A percentile compares a stretch with the other conserved stretches of the same genome.
These are phyloP conservation scores for Agaricus bisporus DNA, from an alignment of 768 basidiomycete genomes.

Conservation along the genomic window DNA sequence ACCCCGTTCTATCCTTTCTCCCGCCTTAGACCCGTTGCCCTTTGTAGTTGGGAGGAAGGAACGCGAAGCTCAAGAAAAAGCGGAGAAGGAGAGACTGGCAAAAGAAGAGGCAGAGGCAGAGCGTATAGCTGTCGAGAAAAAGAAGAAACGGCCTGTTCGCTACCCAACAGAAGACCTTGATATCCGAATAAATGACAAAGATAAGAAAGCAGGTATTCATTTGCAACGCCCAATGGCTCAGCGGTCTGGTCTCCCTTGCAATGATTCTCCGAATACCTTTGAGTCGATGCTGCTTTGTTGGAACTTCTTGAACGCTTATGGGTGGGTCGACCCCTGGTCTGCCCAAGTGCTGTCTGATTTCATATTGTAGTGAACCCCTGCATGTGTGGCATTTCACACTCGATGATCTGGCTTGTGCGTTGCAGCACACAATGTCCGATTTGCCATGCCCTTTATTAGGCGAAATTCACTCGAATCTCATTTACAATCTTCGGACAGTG, in stretches of 20 bases:
- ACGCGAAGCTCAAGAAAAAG: constrained; percentile 64
- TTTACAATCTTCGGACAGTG: constrained; percentile 85
- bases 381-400: constrained; percentile 84
- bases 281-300: constrained; percentile 87
- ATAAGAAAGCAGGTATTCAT: constrained; percentile 73
- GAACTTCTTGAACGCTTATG: constrained; percentile 92
- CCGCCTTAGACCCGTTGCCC: constrained; percentile 16
- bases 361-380: constrained; percentile 63
- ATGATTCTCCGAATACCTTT: constrained; percentile 56
- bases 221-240: constrained; percentile 63
- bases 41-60: constrained; percentile 56
- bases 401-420: constrained; percentile 87
- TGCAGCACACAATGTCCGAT: constrained; percentile 70
- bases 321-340: constrained; percentile 45
- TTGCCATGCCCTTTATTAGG: constrained; percentile 71
- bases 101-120: constrained; percentile 73
- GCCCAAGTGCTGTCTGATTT: constrained; percentile 9
- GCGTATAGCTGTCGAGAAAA: constrained; percentile 67
- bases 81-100: constrained; percentile 54
- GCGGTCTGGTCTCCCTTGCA: constrained; percentile 60
- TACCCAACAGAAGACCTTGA: constrained; percentile 94
- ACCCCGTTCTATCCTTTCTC: constrained; percentile 5
- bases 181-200: constrained; percentile 71
- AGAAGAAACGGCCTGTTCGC: constrained; percentile 85
- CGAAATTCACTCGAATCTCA: constrained; percentile 85